Percentiles rank a stretch among this genome's conserved stretches.
These are phyloP conservation scores for Pythium folliculosum DNA, from an alignment of 352 stramenopile genomes.

Conservation along the genomic window DNA sequence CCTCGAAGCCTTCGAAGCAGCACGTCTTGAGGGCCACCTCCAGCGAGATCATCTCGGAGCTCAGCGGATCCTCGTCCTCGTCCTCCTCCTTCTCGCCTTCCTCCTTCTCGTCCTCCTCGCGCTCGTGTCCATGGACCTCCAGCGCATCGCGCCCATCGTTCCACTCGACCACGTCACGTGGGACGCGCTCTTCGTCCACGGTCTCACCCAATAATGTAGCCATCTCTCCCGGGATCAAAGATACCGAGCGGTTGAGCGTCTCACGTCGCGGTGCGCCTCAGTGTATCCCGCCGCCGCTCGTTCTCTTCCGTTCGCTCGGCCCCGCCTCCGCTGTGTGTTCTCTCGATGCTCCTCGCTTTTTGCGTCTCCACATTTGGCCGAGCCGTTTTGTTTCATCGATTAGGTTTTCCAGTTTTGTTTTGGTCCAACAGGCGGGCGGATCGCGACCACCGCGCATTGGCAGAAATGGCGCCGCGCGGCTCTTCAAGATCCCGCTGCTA, in stretches of 20 bases:
- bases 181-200: neutral
- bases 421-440: no score
- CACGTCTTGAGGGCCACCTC: slow-evolving; percentile 28
- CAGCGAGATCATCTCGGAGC: slow-evolving; percentile 35
- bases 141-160: neutral
- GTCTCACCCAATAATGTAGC: slow-evolving; percentile 14
- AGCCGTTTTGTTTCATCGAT: no score
- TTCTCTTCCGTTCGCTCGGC: neutral
- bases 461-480: slow-evolving; percentile 1
- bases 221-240: slow-evolving; percentile 3
- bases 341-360: no score
- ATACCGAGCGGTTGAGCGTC: neutral
- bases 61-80: neutral
- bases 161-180: neutral
- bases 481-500: slow-evolving; percentile 21
- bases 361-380: no score
- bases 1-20: slow-evolving; percentile 47
- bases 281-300: no score
- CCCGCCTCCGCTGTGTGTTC: no score
- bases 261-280: neutral
- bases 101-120: no score
- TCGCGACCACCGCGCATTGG: slow-evolving; percentile 7
- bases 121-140: no score
- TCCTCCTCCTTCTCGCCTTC: neutral
- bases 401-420: neutral